These are phyloP conservation scores for Neurospora pannonica DNA, from an alignment of 495 filamentous ascomycete genomes.

Conservation along the genomic window DNA sequence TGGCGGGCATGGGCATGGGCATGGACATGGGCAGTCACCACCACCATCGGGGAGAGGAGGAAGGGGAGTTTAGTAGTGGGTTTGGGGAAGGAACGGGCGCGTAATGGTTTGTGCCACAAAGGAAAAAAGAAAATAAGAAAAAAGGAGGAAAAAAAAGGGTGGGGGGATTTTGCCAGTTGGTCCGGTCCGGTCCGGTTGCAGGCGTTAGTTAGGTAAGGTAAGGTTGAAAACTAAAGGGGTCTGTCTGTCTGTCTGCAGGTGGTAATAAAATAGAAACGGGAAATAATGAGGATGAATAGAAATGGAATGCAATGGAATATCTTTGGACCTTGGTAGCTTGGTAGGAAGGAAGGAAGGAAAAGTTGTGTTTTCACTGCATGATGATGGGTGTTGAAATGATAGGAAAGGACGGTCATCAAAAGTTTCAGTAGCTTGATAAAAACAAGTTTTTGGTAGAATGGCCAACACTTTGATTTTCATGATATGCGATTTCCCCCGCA, in stretches of 20 bases:
- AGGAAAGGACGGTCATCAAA: not conserved
- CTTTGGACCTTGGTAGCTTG: not conserved
- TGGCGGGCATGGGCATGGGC: not conserved
- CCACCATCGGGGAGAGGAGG: not conserved
- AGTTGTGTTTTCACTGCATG: not conserved
- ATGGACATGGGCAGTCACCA: not conserved
- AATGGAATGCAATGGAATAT: not conserved
- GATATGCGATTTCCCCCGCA: too few species aligned
- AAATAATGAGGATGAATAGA: not conserved
- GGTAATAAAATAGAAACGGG: not conserved
- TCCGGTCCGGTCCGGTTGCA: too few species aligned
- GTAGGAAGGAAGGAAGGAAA: not conserved
- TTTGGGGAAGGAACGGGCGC: too few species aligned
- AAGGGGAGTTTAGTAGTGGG: too few species aligned
- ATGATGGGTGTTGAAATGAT: not conserved
- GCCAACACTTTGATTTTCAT: not conserved
- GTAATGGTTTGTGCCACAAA: too few species aligned
- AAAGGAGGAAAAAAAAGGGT: too few species aligned
- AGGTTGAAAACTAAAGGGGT: too few species aligned
- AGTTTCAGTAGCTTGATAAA: not conserved
- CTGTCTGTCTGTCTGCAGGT: not conserved
- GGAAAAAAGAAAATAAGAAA: too few species aligned
- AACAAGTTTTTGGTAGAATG: too few species aligned
- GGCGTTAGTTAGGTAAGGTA: too few species aligned
- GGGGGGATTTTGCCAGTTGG: too few species aligned